phyloP scores from a whole-genome alignment of 768 basidiomycete genomes.

The Pisolithus microcarpus region DNA sequence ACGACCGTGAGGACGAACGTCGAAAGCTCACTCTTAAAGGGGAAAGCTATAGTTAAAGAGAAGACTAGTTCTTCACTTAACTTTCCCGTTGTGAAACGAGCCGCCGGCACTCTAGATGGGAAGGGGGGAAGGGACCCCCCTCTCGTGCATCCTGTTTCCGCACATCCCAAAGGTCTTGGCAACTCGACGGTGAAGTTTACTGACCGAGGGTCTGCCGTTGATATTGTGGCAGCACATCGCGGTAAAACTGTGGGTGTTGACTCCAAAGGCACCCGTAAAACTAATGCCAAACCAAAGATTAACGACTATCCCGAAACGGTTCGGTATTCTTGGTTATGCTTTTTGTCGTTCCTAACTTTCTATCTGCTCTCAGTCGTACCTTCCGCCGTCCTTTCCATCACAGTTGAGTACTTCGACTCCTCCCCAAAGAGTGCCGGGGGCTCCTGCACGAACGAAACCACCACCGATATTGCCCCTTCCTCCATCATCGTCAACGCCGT shows the following conservation, averaged over 20 bases:
- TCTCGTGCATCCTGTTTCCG: slow-evolving; percentile 4
- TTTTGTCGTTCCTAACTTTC: slow-evolving; percentile 10
- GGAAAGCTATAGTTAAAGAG: slow-evolving; percentile 12
- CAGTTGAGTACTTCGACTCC: slow-evolving; percentile 52
- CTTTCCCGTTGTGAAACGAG: slow-evolving; percentile 40
- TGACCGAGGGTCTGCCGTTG: slow-evolving; percentile 7
- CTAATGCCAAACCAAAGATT: slow-evolving; percentile 20
- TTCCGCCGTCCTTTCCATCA: slow-evolving; percentile 51
- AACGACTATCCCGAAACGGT: slow-evolving; percentile 33
- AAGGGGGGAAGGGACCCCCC: slow-evolving; percentile 17
- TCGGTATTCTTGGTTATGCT: slow-evolving; percentile 12
- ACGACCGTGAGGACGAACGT: slow-evolving; percentile 2
- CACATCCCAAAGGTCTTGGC: slow-evolving; percentile 1
- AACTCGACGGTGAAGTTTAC: slow-evolving; percentile 8
- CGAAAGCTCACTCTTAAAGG: slow-evolving; percentile 5
- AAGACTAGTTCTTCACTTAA: slow-evolving; percentile 25
- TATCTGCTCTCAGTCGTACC: slow-evolving; percentile 30
- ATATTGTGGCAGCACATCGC: not conserved
- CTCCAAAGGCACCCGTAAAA: slow-evolving; percentile 2
- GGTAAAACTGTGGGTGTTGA: slow-evolving; percentile 1
- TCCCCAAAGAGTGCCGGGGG: slow-evolving; percentile 7
- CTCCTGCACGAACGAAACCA: slow-evolving; percentile 34
- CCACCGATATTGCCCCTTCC: slow-evolving; percentile 31
- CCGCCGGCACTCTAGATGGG: slow-evolving; percentile 13
- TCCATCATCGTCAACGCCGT: slow-evolving; percentile 20